A percentile compares a stretch with the other conserved stretches of the same genome.
Conservation (phyloP, 1,284 basidiomycete genomes). For the Fomitopsis betulina region DNA sequence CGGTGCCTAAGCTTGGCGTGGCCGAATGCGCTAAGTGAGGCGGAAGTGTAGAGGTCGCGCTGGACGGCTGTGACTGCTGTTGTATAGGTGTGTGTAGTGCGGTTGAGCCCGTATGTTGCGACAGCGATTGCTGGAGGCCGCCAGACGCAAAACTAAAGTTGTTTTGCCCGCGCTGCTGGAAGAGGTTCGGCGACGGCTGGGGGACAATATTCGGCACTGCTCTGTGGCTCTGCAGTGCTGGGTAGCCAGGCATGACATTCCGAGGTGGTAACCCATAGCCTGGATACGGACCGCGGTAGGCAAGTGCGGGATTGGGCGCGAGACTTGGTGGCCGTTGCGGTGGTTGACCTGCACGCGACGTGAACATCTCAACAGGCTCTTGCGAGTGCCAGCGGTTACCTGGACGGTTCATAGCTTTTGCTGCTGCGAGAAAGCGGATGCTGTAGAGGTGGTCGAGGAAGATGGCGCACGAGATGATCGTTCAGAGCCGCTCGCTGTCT, state of each 20-base stretch:
- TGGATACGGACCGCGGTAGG: slow-evolving; percentile 63
- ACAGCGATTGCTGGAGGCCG: slow-evolving; percentile 39
- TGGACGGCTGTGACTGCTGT: slow-evolving; percentile 39
- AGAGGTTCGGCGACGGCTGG: slow-evolving; percentile 58
- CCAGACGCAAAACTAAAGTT: slow-evolving; percentile 55
- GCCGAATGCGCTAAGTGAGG: slow-evolving; percentile 51
- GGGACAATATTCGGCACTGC: slow-evolving; percentile 51
- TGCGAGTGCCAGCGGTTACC: slow-evolving; percentile 24
- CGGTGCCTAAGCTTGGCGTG: slow-evolving; percentile 38
- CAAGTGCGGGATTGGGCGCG: slow-evolving; percentile 56
- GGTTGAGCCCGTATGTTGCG: slow-evolving; percentile 37
- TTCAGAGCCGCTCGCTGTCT: slow-evolving; percentile 5
- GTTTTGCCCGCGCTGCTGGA: slow-evolving; percentile 55
- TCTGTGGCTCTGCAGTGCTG: slow-evolving; percentile 55
- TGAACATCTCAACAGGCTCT: slow-evolving; percentile 18
- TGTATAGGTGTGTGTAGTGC: slow-evolving; percentile 25
- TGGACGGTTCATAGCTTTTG: slow-evolving; percentile 32
- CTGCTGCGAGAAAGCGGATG: not conserved
- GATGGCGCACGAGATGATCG: slow-evolving; percentile 14
- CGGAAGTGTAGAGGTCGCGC: slow-evolving; percentile 48
- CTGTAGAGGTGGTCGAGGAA: slow-evolving; percentile 5
- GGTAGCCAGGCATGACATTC: slow-evolving; percentile 48
- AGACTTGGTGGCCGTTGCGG: slow-evolving; percentile 74
- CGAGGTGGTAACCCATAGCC: slow-evolving; percentile 61
- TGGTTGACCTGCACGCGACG: slow-evolving; percentile 58